phyloP scores from a whole-genome alignment of 2,329 filamentous ascomycete species.

The Aspergillus sp. region DNA sequence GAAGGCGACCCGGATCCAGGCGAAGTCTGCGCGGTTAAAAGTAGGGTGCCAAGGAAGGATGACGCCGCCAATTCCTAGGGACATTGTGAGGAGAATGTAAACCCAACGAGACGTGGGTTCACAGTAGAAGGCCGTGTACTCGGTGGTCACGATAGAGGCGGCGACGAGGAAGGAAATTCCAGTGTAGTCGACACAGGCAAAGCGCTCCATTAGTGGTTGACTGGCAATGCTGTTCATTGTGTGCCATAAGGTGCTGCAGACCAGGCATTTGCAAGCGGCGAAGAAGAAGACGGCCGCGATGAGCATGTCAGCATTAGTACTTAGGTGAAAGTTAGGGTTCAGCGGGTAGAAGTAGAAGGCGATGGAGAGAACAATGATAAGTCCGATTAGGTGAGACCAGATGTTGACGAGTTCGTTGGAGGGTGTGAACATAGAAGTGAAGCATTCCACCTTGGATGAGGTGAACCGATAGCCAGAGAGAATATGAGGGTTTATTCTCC shows the following conservation, averaged over 20 bases:
- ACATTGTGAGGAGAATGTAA: conserved; percentile 79
- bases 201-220: conserved; percentile 84
- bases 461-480: conserved; percentile 88
- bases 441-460: conserved; percentile 84
- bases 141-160: conserved; percentile 94
- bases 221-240: conserved; percentile 98
- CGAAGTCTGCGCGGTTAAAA: conserved; percentile 91
- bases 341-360: conserved; percentile 96
- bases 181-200: conserved; percentile 97
- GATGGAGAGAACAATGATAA: conserved; percentile 82
- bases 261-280: conserved; percentile 88
- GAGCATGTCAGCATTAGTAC: conserved; percentile 82
- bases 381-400: conserved; percentile 89
- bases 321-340: conserved; percentile 80
- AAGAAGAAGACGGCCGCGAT: conserved; percentile 96
- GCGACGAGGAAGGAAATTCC: conserved; percentile 91
- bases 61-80: conserved; percentile 81
- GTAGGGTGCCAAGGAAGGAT: conserved; percentile 94
- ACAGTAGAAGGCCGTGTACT: conserved; percentile 99
- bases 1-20: conserved; percentile 88
- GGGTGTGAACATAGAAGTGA: conserved; percentile 76
- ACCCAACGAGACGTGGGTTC: conserved; percentile 82
- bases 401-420: conserved; percentile 98
- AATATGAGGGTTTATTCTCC: conserved; percentile 95
- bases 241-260: conserved; percentile 96